Base-by-base conservation (phyloP, 1,284 basidiomycete species). In the Ceratobasidium sp. region DNA sequence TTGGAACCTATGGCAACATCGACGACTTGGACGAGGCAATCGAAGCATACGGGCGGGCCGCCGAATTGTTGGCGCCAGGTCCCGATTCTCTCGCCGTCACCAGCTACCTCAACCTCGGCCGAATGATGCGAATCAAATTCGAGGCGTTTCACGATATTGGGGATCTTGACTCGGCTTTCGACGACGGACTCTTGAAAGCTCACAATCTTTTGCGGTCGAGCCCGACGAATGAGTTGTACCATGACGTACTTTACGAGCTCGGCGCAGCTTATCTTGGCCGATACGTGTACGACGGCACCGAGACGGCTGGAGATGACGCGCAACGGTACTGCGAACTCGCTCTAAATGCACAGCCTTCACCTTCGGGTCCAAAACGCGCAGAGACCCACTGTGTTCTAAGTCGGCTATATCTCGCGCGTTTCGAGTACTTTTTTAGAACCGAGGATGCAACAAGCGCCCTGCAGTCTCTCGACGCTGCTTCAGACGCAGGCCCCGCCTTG, bases 41-140 rank as follows among this genome's bases (percentile, higher is more conserved):
- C 65, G 65, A 67, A 7, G 8, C 49, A 37, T 67, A 67, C 49
- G 65, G 65, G 22, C 25, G 15, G n/a, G 49, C 34, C 2, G 65
- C 65, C 34, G 65, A 67, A n/a, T 9, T 52, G 32, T 32, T 54
- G n/a, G 46, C 65, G 15, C 46, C 46, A 32, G 22, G 19, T 19
- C 49, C 65, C 8, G 46, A 67, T 7, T 11, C 32, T 34, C 49
- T 67, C 32, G 65, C 52, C 34, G 29, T 52, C 13, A n/a, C 29
- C 19, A 67, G 65, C 49, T 67, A 67, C n/a, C 65, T 67, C 9
- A 22, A 67, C 17, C 65, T 67, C 6, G 65, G 65, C 19, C 65
- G 65, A 22, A 54, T 67, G 65, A 51, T 67, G 65, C 65, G 65
- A 34, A 32, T 67, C 49, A 67, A 67, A 46, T 67, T 67, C 43